Evolutionary conservation across 1,139 yeast species (phyloP), one percentile per base, ranked within the genome.

Genomic region (Yamadazyma dendronema): DNA sequence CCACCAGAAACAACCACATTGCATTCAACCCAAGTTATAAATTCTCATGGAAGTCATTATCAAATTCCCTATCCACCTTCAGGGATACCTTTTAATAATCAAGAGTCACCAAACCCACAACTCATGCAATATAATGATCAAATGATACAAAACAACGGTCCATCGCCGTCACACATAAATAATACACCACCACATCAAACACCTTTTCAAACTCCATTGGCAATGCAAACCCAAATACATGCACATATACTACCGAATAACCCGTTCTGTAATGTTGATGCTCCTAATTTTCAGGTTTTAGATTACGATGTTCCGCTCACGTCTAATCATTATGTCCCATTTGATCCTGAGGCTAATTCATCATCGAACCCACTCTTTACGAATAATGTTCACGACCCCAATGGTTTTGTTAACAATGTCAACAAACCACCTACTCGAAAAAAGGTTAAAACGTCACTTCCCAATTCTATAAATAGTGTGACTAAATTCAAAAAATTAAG

Each of bases 381-480:
- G 9, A 19, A 7, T 9, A 19, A 19, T 7, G 22, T 7, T 9
- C 22, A 7, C 8, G 8, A 19, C 22, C 9, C 6, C 9, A 6
- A 9, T 19, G 9, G 8, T 24, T 12, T 7, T 12, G 11, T 24
- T 5, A 24, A 7, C 12, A 12, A n/a, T 24, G 13, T 8, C 5
- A 5, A 9, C 13, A 7, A 17, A 5, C 9, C n/a, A 17, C 26
- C 24, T 8, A 11, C 3, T 23, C 9, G 30, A 35, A 16, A 30
- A 16, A 30, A 16, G 17, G 19, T 26, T 4, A 39, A 34, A 26
- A 8, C 38, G 13, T 31, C 41, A 2, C 40, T 48, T 14, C 55
- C 59, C 7, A 52, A 53, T 37, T 50, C 53, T 2, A 37, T 40
- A 4, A 28, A 33, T 3, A 25, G 26, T 17, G 32, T 34, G 4